phyloP scores from a whole-genome alignment of 129 eudicot genomes.

The Calendula officinalis region DNA sequence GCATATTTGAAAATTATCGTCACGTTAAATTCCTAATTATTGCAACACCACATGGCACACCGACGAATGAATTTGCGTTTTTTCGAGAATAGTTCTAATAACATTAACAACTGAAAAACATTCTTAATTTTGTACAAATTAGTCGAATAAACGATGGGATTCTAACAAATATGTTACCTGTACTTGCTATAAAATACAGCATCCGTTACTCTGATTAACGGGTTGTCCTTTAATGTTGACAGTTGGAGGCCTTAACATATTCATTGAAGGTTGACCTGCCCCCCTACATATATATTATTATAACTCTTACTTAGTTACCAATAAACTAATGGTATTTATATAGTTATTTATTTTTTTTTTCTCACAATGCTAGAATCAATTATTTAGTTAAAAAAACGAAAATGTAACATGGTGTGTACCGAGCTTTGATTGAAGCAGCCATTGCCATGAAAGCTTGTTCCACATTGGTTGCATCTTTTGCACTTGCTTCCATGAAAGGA shows the following conservation, averaged over 20 bases:
- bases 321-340: not conserved
- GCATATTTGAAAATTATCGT: too few species aligned
- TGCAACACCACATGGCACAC: too few species aligned
- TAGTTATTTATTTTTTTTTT: not conserved
- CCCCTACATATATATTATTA: too few species aligned
- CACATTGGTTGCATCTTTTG: too few species aligned
- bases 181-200: conserved; percentile 48
- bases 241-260: conserved; percentile 47
- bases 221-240: conserved; percentile 60
- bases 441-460: too few species aligned
- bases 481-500: too few species aligned
- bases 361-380: not conserved
- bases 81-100: not conserved
- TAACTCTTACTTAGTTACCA: too few species aligned
- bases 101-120: not conserved
- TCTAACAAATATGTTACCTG: too few species aligned
- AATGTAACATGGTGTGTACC: too few species aligned
- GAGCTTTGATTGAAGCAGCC: too few species aligned
- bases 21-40: too few species aligned
- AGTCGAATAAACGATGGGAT: conserved; percentile 2
- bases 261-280: conserved; percentile 58
- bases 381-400: not conserved
- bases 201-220: conserved; percentile 45
- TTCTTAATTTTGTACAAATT: conserved; percentile 11
- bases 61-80: not conserved